These are phyloP conservation scores for Acmispon strigosus DNA, from an alignment of 306 rosid genomes.

Conservation along the genomic window DNA sequence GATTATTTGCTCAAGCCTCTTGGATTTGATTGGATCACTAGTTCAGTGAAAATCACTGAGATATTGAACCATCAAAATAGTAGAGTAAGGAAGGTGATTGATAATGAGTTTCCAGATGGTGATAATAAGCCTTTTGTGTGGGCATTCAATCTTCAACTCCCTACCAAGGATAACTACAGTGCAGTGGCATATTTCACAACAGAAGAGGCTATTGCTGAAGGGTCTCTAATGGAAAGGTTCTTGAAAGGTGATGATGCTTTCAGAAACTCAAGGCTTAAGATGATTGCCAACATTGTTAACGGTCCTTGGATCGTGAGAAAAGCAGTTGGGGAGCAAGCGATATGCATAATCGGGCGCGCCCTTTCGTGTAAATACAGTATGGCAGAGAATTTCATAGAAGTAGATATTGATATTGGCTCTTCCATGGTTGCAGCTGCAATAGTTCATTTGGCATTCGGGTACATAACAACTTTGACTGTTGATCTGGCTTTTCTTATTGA, in stretches of 20 bases:
- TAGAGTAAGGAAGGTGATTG: constrained; percentile 54
- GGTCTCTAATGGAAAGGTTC: constrained; percentile 70
- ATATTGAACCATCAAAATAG: constrained; percentile 51
- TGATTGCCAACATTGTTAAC: constrained; percentile 72
- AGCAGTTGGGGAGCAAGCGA: constrained; percentile 92
- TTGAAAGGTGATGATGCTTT: constrained; percentile 63
- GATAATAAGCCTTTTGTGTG: constrained; percentile 65
- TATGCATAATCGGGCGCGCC: constrained; percentile 74
- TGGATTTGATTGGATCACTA: constrained; percentile 90
- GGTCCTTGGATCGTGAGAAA: constrained; percentile 93
- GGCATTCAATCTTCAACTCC: constrained; percentile 90
- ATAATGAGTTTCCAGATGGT: constrained; percentile 48
- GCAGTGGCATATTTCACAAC: constrained; percentile 62
- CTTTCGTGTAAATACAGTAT: constrained; percentile 54
- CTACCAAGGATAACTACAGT: constrained; percentile 66
- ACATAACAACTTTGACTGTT: constrained; percentile 59
- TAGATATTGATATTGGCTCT: constrained; percentile 87
- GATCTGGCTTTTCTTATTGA: constrained; percentile 88
- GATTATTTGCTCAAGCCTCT: constrained; percentile 73
- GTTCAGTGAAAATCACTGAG: constrained; percentile 64
- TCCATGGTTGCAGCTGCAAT: constrained; percentile 84
- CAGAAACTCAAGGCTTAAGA: constrained; percentile 76
- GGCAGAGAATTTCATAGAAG: constrained; percentile 65
- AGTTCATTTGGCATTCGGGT: constrained; percentile 82
- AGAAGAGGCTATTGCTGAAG: constrained; percentile 44